Evolutionary conservation across 129 eudicot species (phyloP).

Genomic region (Cynara cardunculus): DNA sequence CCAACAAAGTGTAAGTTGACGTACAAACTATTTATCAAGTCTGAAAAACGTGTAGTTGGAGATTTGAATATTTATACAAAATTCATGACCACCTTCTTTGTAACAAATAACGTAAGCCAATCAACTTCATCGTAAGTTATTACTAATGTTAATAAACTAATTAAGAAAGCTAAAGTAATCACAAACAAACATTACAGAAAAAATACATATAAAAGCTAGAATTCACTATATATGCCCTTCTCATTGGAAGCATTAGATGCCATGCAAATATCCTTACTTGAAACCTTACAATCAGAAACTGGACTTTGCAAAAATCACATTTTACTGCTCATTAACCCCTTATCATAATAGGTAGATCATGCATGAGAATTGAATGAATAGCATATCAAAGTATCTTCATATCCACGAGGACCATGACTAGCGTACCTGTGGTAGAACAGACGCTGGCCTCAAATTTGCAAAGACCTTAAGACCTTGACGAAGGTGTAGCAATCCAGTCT

Average conservation of each 20-base stretch:
- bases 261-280: not conserved
- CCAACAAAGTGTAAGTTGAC: no score
- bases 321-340: not conserved
- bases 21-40: no score
- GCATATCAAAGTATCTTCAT: not conserved
- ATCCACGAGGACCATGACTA: not conserved
- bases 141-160: no score
- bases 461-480: constrained; percentile 81
- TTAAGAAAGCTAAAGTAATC: not conserved
- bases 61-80: no score
- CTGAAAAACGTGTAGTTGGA: no score
- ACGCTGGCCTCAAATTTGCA: constrained; percentile 87
- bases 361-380: not conserved
- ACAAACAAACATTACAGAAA: not conserved
- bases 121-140: not conserved
- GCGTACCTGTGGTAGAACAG: constrained; percentile 78
- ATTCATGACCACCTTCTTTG: no score
- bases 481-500: constrained; percentile 87
- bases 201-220: no score
- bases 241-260: not conserved
- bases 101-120: no score
- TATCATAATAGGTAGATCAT: not conserved
- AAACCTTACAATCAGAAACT: not conserved
- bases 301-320: not conserved
- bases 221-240: not conserved